Conservation (phyloP, 495 filamentous ascomycete genomes). For the Durotheca rogersii region DNA sequence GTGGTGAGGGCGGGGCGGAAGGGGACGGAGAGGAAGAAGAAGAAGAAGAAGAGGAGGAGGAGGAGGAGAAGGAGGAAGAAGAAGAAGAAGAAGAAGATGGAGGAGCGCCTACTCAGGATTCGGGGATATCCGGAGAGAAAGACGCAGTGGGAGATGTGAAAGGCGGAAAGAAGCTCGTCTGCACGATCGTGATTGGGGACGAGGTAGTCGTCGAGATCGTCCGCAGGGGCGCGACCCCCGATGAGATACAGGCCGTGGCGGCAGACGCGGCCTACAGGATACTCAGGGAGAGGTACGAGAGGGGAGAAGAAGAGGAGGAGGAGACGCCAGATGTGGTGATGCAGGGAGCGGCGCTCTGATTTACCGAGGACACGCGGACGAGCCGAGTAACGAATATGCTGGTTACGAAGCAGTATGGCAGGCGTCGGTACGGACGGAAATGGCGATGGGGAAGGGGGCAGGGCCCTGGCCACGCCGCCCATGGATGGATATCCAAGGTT, state of each 20-base stretch:
- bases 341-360: not conserved
- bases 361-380: not conserved
- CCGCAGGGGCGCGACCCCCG: conserved; percentile 48
- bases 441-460: too few relatives aligned
- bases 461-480: too few relatives aligned
- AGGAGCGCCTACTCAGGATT: too few relatives aligned
- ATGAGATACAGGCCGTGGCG: conserved; percentile 59
- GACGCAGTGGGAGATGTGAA: too few relatives aligned
- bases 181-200: conserved; percentile 54
- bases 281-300: not conserved
- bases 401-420: not conserved
- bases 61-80: too few relatives aligned
- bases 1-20: too few relatives aligned
- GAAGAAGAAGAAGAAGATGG: too few relatives aligned
- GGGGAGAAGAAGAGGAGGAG: not conserved
- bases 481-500: too few relatives aligned
- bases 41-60: too few relatives aligned
- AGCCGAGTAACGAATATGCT: not conserved
- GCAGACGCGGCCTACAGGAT: conserved; percentile 49
- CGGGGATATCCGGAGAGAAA: not conserved
- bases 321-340: not conserved
- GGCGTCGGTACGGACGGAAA: not conserved
- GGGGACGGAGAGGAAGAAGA: too few relatives aligned
- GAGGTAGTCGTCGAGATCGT: conserved; percentile 46
- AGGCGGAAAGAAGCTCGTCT: conserved; percentile 39